Evolutionary conservation across 2,329 filamentous ascomycete genomes (phyloP).

Genomic region (Fusarium tanahbumbuense): DNA sequence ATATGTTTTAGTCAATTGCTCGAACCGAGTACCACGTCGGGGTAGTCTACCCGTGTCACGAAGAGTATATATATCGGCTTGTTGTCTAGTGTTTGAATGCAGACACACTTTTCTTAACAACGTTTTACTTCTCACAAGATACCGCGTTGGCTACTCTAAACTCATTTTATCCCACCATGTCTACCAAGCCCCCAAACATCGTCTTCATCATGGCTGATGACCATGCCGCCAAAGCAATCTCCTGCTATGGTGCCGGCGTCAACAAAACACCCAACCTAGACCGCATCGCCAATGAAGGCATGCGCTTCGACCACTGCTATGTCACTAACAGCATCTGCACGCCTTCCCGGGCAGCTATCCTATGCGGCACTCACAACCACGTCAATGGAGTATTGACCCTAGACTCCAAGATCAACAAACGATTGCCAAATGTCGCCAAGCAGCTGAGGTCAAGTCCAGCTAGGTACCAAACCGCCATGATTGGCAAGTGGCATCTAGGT

Average conservation of each 20-base stretch:
- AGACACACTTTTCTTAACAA: no score
- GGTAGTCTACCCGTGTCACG: no score
- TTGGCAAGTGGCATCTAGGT: slow-evolving; percentile 66
- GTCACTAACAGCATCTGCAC: slow-evolving; percentile 66
- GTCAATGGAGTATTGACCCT: slow-evolving; percentile 65
- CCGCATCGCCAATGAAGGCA: slow-evolving; percentile 60
- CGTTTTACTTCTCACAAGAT: no score
- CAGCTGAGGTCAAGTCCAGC: slow-evolving; percentile 54
- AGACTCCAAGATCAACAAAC: slow-evolving; percentile 59
- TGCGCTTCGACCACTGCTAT: slow-evolving; percentile 65
- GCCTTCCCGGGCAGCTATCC: slow-evolving; percentile 61
- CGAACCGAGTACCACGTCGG: no score
- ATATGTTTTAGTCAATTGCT: no score
- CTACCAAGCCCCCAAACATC: slow-evolving; percentile 37
- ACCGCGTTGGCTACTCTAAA: no score
- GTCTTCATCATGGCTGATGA: slow-evolving; percentile 68
- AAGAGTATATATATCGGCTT: no score
- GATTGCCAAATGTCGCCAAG: slow-evolving; percentile 64
- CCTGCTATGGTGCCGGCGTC: slow-evolving; percentile 62
- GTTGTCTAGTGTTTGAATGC: no score
- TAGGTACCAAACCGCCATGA: slow-evolving; percentile 63
- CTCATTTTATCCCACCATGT: no score
- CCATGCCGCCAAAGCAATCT: slow-evolving; percentile 63
- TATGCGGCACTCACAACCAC: slow-evolving; percentile 64
- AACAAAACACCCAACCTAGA: slow-evolving; percentile 65